Evolutionary conservation across 192 early-diverging fungal genomes (phyloP), one percentile per base, ranked within the genome.

Genomic region (Phlyctochytrium bullatum): DNA sequence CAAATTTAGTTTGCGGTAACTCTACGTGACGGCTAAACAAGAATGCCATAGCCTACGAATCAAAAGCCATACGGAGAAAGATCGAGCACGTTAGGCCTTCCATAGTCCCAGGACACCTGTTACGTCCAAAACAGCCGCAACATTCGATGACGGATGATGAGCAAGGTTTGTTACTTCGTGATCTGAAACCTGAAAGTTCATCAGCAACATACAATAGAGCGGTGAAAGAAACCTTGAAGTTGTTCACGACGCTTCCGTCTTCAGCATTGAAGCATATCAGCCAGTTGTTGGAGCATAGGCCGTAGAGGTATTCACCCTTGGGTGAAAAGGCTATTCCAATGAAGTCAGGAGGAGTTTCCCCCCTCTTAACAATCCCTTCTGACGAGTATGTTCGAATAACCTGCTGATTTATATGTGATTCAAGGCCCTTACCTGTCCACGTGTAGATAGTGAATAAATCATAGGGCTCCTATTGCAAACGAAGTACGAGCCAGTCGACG

Each of bases 111-210:
- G n/a, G n/a, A n/a, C n/a, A n/a, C n/a, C n/a, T n/a, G n/a, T n/a
- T n/a, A n/a, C n/a, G n/a, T n/a, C n/a, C n/a, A n/a, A n/a, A n/a
- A 84, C 66, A 0, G 88, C 90, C 36, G 91, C 20, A 35, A 95
- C 83, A 70, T 95, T 98, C 12, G 92, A 78, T 31, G 83, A 86
- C 20, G 96, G 96, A 79, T 98, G 96, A 33, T 86, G 74, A 0
- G 81, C 78, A 40, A 96, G 78, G 1, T 92, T 92, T 64, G 90
- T 85, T 0, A 96, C 80, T 52, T 95, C 92, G 0, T 79, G 66
- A 14, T 88, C 86, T 0, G 83, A 76, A 0, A 87, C 73, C 86
- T 78, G 71, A 0, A 34, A 61, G 28, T 71, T 33, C 24, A 52
- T 72, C 0, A 70, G 24, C 30, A 65, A 65, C 17, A 35, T 17